Evolutionary conservation across 83 land plant species (phyloP), one percentile per base, ranked within the genome.

Genomic region (Picea abies): DNA sequence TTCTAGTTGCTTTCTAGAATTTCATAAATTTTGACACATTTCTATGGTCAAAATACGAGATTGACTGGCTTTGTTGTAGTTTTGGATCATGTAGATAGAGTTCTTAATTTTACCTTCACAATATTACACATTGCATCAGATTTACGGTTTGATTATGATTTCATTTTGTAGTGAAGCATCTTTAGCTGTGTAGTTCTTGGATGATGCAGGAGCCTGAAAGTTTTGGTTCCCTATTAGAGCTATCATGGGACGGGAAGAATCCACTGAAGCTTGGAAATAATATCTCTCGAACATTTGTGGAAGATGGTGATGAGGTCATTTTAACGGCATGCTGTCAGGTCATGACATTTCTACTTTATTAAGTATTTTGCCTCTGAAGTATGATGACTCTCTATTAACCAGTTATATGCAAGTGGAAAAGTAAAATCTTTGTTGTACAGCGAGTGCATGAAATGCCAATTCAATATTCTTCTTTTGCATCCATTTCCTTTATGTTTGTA

Each of bases 251-350:
- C 83, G 99, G 96, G 60, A 79, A 85, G 47, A 92, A 90, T 61
- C 90, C 91, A 49, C 72, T 96, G 49, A 76, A 80, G 44, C 69
- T 94, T n/a, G 86, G 84, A 77, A 79, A 91, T 87, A 94, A 92
- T 15, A 78, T 85, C 15, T 60, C 60, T 29, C 91, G 97, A 16
- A 92, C 83, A 81, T 98, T 92, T 84, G 76, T 98, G 29, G 93
- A 94, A 88, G 99, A 98, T 89, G 98, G 98, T 14, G 99, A 98
- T 88, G 97, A 96, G 86, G 99, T 98, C 76, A 88, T 84, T 78
- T 82, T 98, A n/a, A 89, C 92, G 62, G 99, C 90, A 17, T 85
- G 76, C 56, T 94, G 98, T 89, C 87, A 98, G 99, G 99, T 96
- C 32, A 37, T 35, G n/a, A 63, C 17, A 60, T 73, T 72, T 72